Conservation (phyloP, 805 yeast genomes). For the Metschnikowia reukaufii region DNA sequence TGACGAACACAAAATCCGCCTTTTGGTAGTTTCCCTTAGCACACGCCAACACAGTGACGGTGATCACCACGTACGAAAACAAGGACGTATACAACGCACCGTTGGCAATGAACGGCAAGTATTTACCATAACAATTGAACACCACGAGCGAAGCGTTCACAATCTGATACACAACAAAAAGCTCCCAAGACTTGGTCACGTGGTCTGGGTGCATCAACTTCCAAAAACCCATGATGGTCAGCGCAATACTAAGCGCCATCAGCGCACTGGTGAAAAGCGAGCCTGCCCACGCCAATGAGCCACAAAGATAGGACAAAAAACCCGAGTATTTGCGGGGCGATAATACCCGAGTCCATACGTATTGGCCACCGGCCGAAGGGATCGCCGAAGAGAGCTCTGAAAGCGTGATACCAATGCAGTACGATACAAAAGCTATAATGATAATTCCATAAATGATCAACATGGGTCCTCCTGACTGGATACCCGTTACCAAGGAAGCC, state of each 20-base stretch:
- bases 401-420: conserved; percentile 38
- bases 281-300: conserved; percentile 45
- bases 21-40: conserved; percentile 34
- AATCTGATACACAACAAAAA: conserved; percentile 37
- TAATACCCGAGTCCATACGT: conserved; percentile 42
- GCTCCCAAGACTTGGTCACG: conserved; percentile 35
- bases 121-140: conserved; percentile 39
- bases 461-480: conserved; percentile 43
- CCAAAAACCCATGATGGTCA: conserved; percentile 39
- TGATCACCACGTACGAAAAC: conserved; percentile 35
- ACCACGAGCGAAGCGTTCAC: conserved; percentile 32
- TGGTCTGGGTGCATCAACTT: conserved; percentile 36
- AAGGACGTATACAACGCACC: conserved; percentile 37
- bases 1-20: conserved; percentile 30
- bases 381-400: conserved; percentile 42
- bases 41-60: conserved; percentile 39
- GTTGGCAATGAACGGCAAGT: conserved; percentile 36
- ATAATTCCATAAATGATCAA: conserved; percentile 42
- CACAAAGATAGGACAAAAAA: conserved; percentile 41
- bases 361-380: conserved; percentile 46
- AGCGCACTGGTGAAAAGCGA: conserved; percentile 42
- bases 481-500: conserved; percentile 41
- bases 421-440: conserved; percentile 37
- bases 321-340: conserved; percentile 39
- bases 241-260: conserved; percentile 37